phyloP scores from a whole-genome alignment of 441 rosid genomes.

The Lepidium campestre region DNA sequence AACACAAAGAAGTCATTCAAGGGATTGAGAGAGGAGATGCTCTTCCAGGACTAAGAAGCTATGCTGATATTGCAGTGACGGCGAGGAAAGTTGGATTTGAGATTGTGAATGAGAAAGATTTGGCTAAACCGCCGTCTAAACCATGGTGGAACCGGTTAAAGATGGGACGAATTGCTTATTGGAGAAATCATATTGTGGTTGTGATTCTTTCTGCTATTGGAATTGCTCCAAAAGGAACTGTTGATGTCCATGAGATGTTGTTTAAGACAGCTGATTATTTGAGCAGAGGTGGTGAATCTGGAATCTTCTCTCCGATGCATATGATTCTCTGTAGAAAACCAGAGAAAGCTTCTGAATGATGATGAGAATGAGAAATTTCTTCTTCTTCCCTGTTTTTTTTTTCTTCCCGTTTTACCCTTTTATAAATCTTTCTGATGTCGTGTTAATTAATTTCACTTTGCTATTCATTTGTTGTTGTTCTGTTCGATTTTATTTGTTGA shows the following conservation, averaged over 20 bases:
- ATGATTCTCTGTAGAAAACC: constrained; percentile 92
- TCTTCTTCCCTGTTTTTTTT: neutral
- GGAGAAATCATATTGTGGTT: constrained; percentile 84
- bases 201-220: constrained; percentile 58
- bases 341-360: constrained; percentile 21
- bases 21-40: constrained; percentile 91
- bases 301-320: constrained; percentile 86
- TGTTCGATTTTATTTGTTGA: constrained; percentile 5
- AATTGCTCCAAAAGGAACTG: constrained; percentile 87
- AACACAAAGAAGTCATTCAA: constrained; percentile 70
- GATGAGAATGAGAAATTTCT: neutral
- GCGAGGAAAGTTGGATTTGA: constrained; percentile 78
- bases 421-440: neutral
- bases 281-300: constrained; percentile 78
- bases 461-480: neutral
- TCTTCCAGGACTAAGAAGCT: constrained; percentile 68
- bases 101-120: constrained; percentile 72
- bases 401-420: neutral
- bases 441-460: constrained; percentile 9
- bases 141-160: constrained; percentile 86
- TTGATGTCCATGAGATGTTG: constrained; percentile 88
- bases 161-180: constrained; percentile 78
- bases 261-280: constrained; percentile 76
- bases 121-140: constrained; percentile 60
- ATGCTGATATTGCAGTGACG: constrained; percentile 48